Evolutionary conservation across 495 filamentous ascomycete species (phyloP).

Genomic region (Thozetella sp.): DNA sequence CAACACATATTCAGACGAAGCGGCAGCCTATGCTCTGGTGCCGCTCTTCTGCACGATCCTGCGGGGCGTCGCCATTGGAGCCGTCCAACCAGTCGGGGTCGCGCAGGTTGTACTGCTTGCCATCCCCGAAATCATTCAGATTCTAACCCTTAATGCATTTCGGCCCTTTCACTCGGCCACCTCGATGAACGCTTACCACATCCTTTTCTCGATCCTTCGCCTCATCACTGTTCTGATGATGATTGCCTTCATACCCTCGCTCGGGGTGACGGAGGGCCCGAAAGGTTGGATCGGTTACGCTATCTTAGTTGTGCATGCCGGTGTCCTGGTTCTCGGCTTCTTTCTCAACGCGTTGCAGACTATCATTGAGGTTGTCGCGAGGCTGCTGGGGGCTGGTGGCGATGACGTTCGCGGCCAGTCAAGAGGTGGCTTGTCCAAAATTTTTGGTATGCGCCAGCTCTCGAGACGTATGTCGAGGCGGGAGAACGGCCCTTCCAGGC

Average conservation of each 20-base stretch:
- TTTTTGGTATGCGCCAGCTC: conserved; percentile 91
- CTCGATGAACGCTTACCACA: conserved; percentile 97
- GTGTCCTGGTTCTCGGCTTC: conserved; percentile 90
- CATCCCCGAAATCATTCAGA: conserved; percentile 88
- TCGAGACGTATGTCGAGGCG: conserved; percentile 71
- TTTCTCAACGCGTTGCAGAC: conserved; percentile 91
- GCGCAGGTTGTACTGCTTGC: conserved; percentile 90
- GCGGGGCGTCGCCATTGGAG: conserved; percentile 89
- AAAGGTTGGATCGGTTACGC: conserved; percentile 95
- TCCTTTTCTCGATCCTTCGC: conserved; percentile 76
- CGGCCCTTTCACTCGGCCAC: conserved; percentile 87
- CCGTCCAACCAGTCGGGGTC: conserved; percentile 88
- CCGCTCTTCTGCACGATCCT: conserved; percentile 81
- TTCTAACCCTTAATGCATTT: conserved; percentile 87
- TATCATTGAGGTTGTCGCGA: conserved; percentile 80
- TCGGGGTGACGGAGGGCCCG: conserved; percentile 72
- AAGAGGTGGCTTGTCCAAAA: conserved; percentile 86
- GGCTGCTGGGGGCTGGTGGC: conserved; percentile 78
- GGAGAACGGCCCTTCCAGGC: conserved; percentile 56
- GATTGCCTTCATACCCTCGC: conserved; percentile 82
- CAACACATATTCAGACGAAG: conserved; percentile 94
- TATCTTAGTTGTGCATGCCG: conserved; percentile 83
- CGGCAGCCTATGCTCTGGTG: conserved; percentile 79
- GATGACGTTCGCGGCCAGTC: conserved; percentile 70
- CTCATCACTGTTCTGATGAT: conserved; percentile 81